Evolutionary conservation across 2,329 filamentous ascomycete genomes (phyloP), one percentile per base, ranked within the genome.

Genomic region (Fusarium pseudonygamai): DNA sequence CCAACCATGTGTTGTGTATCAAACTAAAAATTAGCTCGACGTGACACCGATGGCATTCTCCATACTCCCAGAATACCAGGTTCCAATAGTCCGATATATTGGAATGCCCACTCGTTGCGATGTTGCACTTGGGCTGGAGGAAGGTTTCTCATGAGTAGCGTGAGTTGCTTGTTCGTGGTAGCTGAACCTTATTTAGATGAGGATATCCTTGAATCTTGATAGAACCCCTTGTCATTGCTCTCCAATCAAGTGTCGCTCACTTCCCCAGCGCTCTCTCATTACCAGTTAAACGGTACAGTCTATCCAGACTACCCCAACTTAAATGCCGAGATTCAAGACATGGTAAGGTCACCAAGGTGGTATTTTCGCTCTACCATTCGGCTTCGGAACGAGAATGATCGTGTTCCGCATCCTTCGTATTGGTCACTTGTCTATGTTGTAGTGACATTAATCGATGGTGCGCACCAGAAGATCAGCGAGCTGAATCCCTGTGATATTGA

Each of bases 111-210:
- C 43, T 28, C 22, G 32, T 30, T n/a, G 50, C 34, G 37, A 37
- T 49, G 64, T 53, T 49, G 55, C 52, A 49, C 40, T 71, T 56
- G 46, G 37, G 40, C 28, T 67, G 36, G 45, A 69, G 32, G 34
- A 66, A 50, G 37, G 42, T 60, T 67, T 64, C 39, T 60, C 58
- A 42, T 53, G 37, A 65, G 62, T 39, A 67, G 46, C 65, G 67
- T 67, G 67, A 61, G 61, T 66, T 47, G 45, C n/a, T 46, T 69
- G 49, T 66, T 52, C 53, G 55, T 43, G 20, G 47, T 70, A 53
- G 69, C 47, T 50, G 70, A 77, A 77, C 73, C 74, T 77, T 77
- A 72, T 64, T 72, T 63, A 67, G 60, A 73, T 77, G 63, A 68
- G 53, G 47, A 52, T 34, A 65, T 49, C 60, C 60, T 60, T 28